These are phyloP conservation scores for Vigna radiata DNA, from an alignment of 306 rosid genomes.

Conservation along the genomic window DNA sequence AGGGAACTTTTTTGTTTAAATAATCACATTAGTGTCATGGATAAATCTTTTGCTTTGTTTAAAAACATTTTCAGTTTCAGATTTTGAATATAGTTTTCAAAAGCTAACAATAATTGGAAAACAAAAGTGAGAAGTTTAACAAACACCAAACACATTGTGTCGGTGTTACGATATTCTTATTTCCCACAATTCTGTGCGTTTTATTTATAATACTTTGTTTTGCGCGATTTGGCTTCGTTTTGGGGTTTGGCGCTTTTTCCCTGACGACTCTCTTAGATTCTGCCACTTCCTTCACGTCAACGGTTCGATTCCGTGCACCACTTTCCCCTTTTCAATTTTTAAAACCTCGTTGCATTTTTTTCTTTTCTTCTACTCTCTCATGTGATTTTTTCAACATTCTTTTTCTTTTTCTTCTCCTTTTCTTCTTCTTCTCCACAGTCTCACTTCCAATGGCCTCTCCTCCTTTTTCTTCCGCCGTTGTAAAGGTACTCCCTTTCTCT, in stretches of 20 bases:
- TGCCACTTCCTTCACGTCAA: slow-evolving; percentile 26
- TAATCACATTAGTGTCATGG: too few species aligned
- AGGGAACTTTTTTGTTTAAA: too few species aligned
- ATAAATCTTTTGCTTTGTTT: too few species aligned
- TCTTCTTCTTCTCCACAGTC: slow-evolving; percentile 8
- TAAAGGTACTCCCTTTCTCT: slow-evolving; percentile 57
- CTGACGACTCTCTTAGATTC: slow-evolving; percentile 38
- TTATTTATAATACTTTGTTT: neutral
- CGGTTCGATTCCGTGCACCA: slow-evolving; percentile 39
- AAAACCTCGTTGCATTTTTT: neutral
- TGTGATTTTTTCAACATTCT: slow-evolving; percentile 50
- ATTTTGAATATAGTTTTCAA: too few species aligned
- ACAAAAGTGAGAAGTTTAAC: too few species aligned
- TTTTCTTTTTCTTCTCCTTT: neutral
- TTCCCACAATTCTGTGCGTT: neutral
- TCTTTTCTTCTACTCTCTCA: slow-evolving; percentile 28
- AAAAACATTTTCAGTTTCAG: too few species aligned
- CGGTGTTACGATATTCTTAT: neutral
- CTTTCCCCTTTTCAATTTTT: neutral
- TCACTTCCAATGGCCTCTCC: slow-evolving; percentile 75
- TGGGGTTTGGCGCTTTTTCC: slow-evolving; percentile 23
- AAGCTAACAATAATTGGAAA: too few species aligned
- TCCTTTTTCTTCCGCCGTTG: slow-evolving; percentile 45
- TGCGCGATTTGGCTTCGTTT: neutral
- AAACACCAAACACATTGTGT: neutral